Base-by-base conservation (phyloP, 371 early-diverging fungal species). In the Rhizopus microsporus region DNA sequence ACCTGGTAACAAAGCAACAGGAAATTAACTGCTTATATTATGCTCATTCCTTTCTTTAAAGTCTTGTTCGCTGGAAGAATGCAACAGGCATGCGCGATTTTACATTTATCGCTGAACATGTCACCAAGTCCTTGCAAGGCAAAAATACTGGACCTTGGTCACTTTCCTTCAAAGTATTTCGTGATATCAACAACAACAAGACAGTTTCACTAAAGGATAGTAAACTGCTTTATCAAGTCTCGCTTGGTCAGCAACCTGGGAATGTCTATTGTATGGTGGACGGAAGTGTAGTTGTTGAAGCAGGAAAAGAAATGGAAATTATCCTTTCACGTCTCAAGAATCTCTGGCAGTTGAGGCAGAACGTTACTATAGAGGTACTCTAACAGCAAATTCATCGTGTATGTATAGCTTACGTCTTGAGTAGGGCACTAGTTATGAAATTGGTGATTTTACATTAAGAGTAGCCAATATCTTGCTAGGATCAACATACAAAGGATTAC, bases 231-330 rank as follows among this genome's bases (percentile, higher is more conserved):
- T 77, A 75, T 29, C 77, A 76, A 61, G 77, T 80, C n/a, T 64
- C 77, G 1, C 56, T 80, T 15, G 69, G 71, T 13, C 80, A 80
- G 55, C 73, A 73, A 10, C 75, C 80, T 7, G 65, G 77, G 12
- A 69, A 75, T 38, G 71, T 75, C 0, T 80, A 80, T 57, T 80
- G 80, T 51, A 80, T 80, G 80, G 80, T 80, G 5, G 80, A 80
- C 16, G 80, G 77, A 5, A 71, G 77, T 55, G 80, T 80, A 5
- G 72, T 80, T 0, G 69, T 80, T 0, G 80, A 76, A 59, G 80
- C 75, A n/a, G 80, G 77, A 56, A 74, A 73, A 35, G 80, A 80
- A 54, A 54, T 77, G 43, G 80, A 80, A 60, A 52, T 69, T 12
- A 72, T 80, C 42, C 61, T 80, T 17, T 67, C 73, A 6, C 67